Percentiles rank a stretch among this genome's conserved stretches.
Evolutionary conservation across 192 early-diverging fungal species (phyloP).

Genomic region (Coemansia sp.): DNA sequence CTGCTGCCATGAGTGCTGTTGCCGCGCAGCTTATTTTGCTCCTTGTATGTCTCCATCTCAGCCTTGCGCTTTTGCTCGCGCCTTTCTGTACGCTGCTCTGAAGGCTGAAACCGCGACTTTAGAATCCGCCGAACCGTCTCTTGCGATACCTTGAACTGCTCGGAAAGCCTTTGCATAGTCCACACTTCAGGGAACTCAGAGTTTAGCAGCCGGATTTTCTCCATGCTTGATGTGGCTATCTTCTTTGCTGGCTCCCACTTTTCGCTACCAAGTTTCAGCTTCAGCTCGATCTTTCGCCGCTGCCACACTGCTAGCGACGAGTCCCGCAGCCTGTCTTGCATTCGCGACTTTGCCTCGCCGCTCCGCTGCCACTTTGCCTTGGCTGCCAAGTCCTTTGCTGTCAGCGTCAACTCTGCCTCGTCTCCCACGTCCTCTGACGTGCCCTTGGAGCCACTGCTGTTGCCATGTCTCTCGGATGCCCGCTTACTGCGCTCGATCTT

Average conservation of each 20-base stretch:
- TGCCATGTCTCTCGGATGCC: background rate
- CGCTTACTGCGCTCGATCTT: constrained; percentile 19
- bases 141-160: constrained; percentile 60
- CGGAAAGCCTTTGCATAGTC: constrained; percentile 50
- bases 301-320: constrained; percentile 38
- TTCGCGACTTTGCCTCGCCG: constrained; percentile 12
- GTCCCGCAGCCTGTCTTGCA: constrained; percentile 31
- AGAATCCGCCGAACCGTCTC: constrained; percentile 61
- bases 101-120: constrained; percentile 57
- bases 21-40: background rate
- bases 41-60: constrained; percentile 37
- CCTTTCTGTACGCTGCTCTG: constrained; percentile 26
- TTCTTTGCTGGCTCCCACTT: constrained; percentile 46
- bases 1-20: background rate
- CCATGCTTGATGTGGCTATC: constrained; percentile 53
- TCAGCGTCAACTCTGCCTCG: constrained; percentile 22
- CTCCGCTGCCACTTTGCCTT: constrained; percentile 31
- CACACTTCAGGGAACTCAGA: constrained; percentile 57
- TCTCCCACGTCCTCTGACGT: background rate
- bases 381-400: constrained; percentile 18
- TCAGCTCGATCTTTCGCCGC: constrained; percentile 56
- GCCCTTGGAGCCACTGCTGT: background rate
- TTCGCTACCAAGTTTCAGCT: constrained; percentile 38
- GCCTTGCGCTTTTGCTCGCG: constrained; percentile 50
- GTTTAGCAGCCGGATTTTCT: constrained; percentile 49